Percentiles rank a stretch among this genome's conserved stretches.
Conservation (phyloP, 345 rosid genomes). For the Erucastrum elatum region DNA sequence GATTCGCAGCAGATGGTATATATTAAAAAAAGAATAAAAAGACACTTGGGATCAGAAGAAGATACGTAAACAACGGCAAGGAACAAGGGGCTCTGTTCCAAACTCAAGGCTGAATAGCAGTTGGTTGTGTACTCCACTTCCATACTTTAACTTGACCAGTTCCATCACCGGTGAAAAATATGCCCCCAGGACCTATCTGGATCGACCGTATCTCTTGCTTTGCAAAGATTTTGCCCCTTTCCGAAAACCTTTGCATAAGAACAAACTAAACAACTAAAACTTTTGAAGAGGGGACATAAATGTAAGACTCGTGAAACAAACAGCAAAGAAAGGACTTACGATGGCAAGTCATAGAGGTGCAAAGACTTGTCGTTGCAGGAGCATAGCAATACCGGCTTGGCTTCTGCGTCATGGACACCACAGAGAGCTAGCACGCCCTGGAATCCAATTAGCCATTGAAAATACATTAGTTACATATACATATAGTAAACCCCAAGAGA, state of each 20-base stretch:
- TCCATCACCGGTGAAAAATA: slow-evolving; percentile 96
- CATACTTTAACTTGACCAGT: slow-evolving; percentile 90
- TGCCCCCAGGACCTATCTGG: slow-evolving; percentile 75
- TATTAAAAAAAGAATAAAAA: neutral
- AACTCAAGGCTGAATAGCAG: slow-evolving; percentile 31
- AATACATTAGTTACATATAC: slow-evolving; percentile 8
- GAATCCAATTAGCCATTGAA: slow-evolving; percentile 26
- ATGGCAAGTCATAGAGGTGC: slow-evolving; percentile 81
- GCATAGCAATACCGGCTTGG: slow-evolving; percentile 79
- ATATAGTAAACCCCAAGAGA: neutral
- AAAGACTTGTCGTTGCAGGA: slow-evolving; percentile 73
- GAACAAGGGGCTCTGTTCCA: slow-evolving; percentile 7
- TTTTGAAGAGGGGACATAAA: neutral
- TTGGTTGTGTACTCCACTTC: slow-evolving; percentile 61
- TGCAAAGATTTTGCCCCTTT: slow-evolving; percentile 80
- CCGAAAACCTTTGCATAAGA: slow-evolving; percentile 58
- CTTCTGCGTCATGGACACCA: slow-evolving; percentile 78
- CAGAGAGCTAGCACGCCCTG: slow-evolving; percentile 79
- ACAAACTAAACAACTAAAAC: slow-evolving; percentile 17
- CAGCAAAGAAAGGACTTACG: slow-evolving; percentile 63
- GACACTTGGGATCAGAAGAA: slow-evolving; percentile 2
- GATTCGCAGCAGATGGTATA: neutral
- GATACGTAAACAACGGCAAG: neutral
- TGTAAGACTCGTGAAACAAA: neutral
- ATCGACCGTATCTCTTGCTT: slow-evolving; percentile 83